phyloP scores from a whole-genome alignment of 1,284 basidiomycete genomes.

The Peniophora sp. region DNA sequence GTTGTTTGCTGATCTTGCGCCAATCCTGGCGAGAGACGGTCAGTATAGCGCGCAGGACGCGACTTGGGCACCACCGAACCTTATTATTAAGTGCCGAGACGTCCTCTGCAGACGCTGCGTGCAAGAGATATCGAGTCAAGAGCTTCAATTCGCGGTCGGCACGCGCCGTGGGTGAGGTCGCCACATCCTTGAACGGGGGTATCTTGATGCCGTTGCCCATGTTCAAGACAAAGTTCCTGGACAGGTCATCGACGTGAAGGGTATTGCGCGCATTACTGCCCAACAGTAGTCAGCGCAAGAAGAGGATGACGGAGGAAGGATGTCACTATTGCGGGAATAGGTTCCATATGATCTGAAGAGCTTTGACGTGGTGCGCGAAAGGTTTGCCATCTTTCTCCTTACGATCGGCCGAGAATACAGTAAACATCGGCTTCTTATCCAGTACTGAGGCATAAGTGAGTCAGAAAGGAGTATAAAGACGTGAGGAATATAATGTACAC shows the following conservation, averaged over 20 bases:
- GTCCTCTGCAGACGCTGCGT: conserved; percentile 45
- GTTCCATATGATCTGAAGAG: conserved; percentile 84
- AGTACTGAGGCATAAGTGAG: conserved; percentile 40
- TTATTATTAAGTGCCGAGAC: conserved; percentile 54
- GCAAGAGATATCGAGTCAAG: conserved; percentile 56
- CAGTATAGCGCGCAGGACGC: background rate
- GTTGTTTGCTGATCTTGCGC: conserved; percentile 20
- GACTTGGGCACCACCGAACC: conserved; percentile 24
- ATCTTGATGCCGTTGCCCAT: conserved; percentile 82
- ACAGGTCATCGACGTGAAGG: conserved; percentile 85
- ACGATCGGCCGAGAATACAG: conserved; percentile 56
- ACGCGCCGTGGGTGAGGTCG: conserved; percentile 43
- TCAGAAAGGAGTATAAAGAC: background rate
- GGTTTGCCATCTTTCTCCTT: conserved; percentile 56
- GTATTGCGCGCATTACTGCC: conserved; percentile 67
- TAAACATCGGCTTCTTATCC: conserved; percentile 87
- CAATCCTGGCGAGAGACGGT: conserved; percentile 14
- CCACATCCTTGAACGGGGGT: conserved; percentile 71
- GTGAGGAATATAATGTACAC: conserved; percentile 2
- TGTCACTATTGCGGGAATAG: conserved; percentile 69
- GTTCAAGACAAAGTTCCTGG: conserved; percentile 83
- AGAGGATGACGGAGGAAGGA: background rate
- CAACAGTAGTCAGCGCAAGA: background rate
- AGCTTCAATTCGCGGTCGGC: conserved; percentile 64
- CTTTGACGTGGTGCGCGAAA: conserved; percentile 77